These are phyloP conservation scores for Cyberlindnera petersonii DNA, from an alignment of 805 yeast species.

Conservation along the genomic window DNA sequence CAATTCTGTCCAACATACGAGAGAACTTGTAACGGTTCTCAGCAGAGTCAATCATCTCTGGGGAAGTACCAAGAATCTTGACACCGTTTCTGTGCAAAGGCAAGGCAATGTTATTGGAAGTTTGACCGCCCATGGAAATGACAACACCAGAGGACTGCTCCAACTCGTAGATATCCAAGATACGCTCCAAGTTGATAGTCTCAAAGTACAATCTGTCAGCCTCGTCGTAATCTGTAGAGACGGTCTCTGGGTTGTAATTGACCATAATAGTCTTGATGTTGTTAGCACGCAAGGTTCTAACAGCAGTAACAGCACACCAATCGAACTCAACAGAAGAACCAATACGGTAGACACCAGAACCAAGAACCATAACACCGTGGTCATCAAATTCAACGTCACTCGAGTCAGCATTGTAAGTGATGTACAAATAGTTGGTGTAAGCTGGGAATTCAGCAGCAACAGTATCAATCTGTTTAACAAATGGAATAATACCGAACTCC, in stretches of 20 bases:
- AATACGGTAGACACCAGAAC: conserved; percentile 98
- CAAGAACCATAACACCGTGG: conserved; percentile 89
- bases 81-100: conserved; percentile 77
- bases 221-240: conserved; percentile 96
- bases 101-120: conserved; percentile 95
- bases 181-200: conserved; percentile 52
- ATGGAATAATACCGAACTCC: conserved; percentile 76
- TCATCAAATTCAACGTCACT: conserved; percentile 78
- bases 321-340: conserved; percentile 98
- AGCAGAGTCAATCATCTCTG: conserved; percentile 92
- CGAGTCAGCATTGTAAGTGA: conserved; percentile 79
- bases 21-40: conserved; percentile 99
- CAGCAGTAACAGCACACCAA: conserved; percentile 99
- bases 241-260: conserved; percentile 98
- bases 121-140: conserved; percentile 96
- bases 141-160: conserved; percentile 88
- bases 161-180: conserved; percentile 88
- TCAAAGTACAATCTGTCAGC: conserved; percentile 94
- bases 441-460: conserved; percentile 99
- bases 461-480: conserved; percentile 95
- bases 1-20: conserved; percentile 85
- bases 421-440: conserved; percentile 88
- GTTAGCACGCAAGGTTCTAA: conserved; percentile 82
- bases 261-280: conserved; percentile 93
- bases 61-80: conserved; percentile 88